Evolutionary conservation across 352 stramenopile genomes (phyloP).

Genomic region (Phytophthora podocarpi): DNA sequence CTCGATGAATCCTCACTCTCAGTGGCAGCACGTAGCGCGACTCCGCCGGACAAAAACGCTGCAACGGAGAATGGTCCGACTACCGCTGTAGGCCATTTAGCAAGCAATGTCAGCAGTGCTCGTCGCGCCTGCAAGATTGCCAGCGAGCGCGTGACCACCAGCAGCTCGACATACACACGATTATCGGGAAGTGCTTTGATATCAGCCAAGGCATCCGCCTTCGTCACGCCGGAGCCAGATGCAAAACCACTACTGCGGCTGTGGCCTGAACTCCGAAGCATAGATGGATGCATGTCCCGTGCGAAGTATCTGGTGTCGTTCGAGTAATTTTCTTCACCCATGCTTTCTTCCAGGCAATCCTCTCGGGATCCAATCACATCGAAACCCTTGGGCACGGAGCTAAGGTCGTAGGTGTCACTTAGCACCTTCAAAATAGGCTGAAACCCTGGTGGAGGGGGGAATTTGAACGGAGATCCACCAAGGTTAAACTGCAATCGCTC

Average conservation of each 20-base stretch:
- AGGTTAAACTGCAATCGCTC: constrained; percentile 90
- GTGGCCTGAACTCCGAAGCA: constrained; percentile 61
- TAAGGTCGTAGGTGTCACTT: constrained; percentile 44
- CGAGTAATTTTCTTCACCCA: constrained; percentile 86
- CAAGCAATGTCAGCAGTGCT: constrained; percentile 74
- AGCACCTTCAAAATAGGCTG: constrained; percentile 78
- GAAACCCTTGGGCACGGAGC: constrained; percentile 68
- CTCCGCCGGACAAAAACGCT: constrained; percentile 42
- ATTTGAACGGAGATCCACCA: constrained; percentile 81
- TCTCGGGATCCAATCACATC: constrained; percentile 78
- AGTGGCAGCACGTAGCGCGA: background rate
- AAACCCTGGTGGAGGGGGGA: constrained; percentile 76
- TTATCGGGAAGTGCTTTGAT: constrained; percentile 82
- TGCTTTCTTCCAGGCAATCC: constrained; percentile 83
- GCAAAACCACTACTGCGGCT: constrained; percentile 48
- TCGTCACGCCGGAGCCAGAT: constrained; percentile 48
- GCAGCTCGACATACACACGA: constrained; percentile 76
- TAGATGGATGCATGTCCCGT: constrained; percentile 76
- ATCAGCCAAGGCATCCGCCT: constrained; percentile 72
- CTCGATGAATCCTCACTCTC: constrained; percentile 45
- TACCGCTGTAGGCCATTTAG: constrained; percentile 68
- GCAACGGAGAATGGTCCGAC: constrained; percentile 67
- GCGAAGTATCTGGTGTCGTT: constrained; percentile 81
- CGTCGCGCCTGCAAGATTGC: constrained; percentile 83
- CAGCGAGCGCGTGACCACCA: constrained; percentile 77